phyloP scores from a whole-genome alignment of 768 basidiomycete genomes.

The Kwoniella newhampshirensis region DNA sequence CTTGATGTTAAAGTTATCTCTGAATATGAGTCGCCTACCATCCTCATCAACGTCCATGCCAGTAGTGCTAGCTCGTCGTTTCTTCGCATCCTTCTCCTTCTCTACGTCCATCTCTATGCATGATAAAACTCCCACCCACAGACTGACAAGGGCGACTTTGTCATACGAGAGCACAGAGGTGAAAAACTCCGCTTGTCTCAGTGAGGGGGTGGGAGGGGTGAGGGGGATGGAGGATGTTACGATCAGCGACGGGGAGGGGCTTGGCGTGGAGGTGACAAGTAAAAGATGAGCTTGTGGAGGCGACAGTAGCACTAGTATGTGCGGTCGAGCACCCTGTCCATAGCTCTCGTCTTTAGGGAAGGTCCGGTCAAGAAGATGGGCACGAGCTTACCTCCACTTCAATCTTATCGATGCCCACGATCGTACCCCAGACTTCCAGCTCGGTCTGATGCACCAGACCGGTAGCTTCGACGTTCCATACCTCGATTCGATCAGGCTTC shows the following conservation, averaged over 20 bases:
- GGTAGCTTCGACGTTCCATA: slow-evolving; percentile 34
- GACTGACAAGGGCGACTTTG: slow-evolving; percentile 42
- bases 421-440: slow-evolving; percentile 48
- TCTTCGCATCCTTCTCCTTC: slow-evolving; percentile 41
- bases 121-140: slow-evolving; percentile 50
- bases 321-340: slow-evolving; percentile 33
- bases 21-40: slow-evolving; percentile 18
- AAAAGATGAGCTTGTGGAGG: slow-evolving; percentile 49
- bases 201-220: slow-evolving; percentile 37
- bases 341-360: too few species aligned
- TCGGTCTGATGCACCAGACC: slow-evolving; percentile 35
- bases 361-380: background rate
- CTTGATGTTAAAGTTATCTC: slow-evolving; percentile 43
- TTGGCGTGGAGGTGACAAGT: slow-evolving; percentile 29
- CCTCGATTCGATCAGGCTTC: slow-evolving; percentile 46
- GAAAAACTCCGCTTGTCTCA: slow-evolving; percentile 49
- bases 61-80: slow-evolving; percentile 20
- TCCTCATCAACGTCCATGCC: slow-evolving; percentile 19
- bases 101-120: slow-evolving; percentile 45
- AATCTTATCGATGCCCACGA: slow-evolving; percentile 44
- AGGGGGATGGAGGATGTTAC: slow-evolving; percentile 36
- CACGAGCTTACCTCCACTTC: slow-evolving; percentile 29
- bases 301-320: slow-evolving; percentile 43
- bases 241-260: slow-evolving; percentile 17
- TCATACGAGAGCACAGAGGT: slow-evolving; percentile 36